These are phyloP conservation scores for Phytophthora boehmeriae DNA, from an alignment of 352 stramenopile genomes.

Conservation along the genomic window DNA sequence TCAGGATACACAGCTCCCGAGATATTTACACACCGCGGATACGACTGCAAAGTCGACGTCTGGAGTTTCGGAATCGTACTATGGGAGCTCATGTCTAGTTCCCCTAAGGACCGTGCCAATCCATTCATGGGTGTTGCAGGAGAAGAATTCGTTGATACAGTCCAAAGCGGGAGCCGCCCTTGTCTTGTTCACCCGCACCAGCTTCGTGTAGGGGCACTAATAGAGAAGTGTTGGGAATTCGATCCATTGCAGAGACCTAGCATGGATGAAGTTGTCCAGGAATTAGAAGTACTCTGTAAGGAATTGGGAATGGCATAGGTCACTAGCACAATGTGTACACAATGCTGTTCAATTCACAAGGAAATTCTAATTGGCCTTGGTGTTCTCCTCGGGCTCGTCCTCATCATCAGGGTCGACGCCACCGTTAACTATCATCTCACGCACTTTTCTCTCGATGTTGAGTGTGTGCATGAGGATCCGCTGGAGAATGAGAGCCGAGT, in stretches of 20 bases:
- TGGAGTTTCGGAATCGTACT: conserved; percentile 59
- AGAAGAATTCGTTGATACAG: conserved; percentile 38
- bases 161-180: conserved; percentile 25
- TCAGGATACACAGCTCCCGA: conserved; percentile 56
- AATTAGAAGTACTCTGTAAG: conserved; percentile 16
- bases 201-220: conserved; percentile 13
- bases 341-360: conserved; percentile 1
- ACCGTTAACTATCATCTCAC: conserved; percentile 44
- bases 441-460: conserved; percentile 67
- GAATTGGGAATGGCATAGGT: neutral
- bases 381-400: conserved; percentile 6
- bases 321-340: neutral
- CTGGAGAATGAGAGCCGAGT: conserved; percentile 74
- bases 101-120: conserved; percentile 18
- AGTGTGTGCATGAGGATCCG: conserved; percentile 76
- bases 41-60: conserved; percentile 49
- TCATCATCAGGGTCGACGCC: conserved; percentile 25
- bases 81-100: conserved; percentile 36
- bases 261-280: conserved; percentile 27
- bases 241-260: conserved; percentile 26
- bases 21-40: conserved; percentile 40
- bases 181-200: conserved; percentile 13
- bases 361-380: conserved; percentile 25
- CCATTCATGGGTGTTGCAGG: conserved; percentile 35
- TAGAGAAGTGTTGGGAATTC: conserved; percentile 40